A percentile compares a stretch with the other conserved stretches of the same genome.
phyloP scores from a whole-genome alignment of 2,329 filamentous ascomycete species.

The Neonectria faginata region DNA sequence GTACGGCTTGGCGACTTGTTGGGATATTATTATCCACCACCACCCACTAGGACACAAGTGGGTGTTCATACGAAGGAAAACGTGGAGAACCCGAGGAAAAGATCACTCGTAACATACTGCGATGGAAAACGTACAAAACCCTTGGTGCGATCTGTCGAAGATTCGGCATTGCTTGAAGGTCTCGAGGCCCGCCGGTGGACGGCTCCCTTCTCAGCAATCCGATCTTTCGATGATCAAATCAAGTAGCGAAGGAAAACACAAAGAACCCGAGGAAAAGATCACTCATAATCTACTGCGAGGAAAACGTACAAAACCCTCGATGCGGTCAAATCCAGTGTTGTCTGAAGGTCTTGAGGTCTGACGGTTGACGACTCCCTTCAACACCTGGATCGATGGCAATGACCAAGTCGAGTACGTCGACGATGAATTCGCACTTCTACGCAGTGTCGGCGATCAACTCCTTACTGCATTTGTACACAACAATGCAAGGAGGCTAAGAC shows the following conservation, averaged over 20 bases:
- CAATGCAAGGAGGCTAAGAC: slow-evolving; percentile 9
- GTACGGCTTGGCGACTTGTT: too few species aligned
- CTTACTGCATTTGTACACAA: neutral
- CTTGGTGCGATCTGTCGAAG: neutral
- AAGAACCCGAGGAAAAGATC: too few species aligned
- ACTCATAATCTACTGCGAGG: too few species aligned
- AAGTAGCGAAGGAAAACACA: neutral
- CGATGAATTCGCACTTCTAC: slow-evolving; percentile 12
- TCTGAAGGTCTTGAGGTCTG: slow-evolving; percentile 16
- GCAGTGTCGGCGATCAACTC: slow-evolving; percentile 11
- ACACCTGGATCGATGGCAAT: slow-evolving; percentile 2
- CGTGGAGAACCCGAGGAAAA: too few species aligned
- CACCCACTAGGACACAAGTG: too few species aligned
- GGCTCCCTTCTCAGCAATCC: slow-evolving; percentile 14
- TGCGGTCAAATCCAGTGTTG: slow-evolving; percentile 5
- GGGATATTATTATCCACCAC: too few species aligned
- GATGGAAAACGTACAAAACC: neutral
- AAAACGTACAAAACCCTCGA: slow-evolving; percentile 5
- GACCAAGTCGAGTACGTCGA: slow-evolving; percentile 4
- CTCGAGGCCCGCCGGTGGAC: slow-evolving; percentile 16
- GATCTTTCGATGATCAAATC: slow-evolving; percentile 2
- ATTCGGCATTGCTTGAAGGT: slow-evolving; percentile 14
- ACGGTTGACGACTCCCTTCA: slow-evolving; percentile 22
- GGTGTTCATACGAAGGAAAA: too few species aligned
- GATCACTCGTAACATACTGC: too few species aligned